Evolutionary conservation across 1,284 basidiomycete species (phyloP), one percentile per base, ranked within the genome.

Genomic region (Bjerkandera adusta): DNA sequence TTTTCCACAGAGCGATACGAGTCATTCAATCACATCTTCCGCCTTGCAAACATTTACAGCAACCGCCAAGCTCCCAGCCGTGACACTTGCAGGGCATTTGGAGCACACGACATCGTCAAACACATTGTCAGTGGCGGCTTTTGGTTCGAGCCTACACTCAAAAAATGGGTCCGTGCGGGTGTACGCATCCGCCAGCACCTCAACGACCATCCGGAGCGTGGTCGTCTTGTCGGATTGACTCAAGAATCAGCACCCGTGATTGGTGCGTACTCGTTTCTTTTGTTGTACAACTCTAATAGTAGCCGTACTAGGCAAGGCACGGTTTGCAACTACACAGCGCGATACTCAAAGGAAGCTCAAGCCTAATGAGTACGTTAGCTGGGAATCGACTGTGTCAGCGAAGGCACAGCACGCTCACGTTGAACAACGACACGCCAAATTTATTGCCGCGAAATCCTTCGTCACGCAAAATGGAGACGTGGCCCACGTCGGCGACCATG

Each of bases 1-100:
- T 57, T 54, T 36, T 58, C 57, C 1, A 58, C 57, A 1, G 55
- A 58, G 36, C 51, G 55, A 7, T 58, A 58, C 16, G 53, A 58
- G 42, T 45, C 49, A 0, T 58, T 56, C 47, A 58, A 58, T 25
- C 53, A 50, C 16, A 41, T 57, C 3, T 58, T 58, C 40, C 43
- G 53, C 0, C 43, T 57, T 3, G 47, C 38, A 11, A 55, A 49
- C 2, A 55, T 58, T 18, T 45, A 51, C 36, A 58, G 55, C 44
- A 58, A 58, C 36, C 46, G 50, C 0, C 57, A 58, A 33, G 49
- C 55, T 1, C 57, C 57, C 1, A 58, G 57, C 29, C 53, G 53
- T 0, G 57, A 58, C 24, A 52, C 49, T 15, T 46, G 42, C 1
- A 37, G 1, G 1, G 25, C 49, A 3, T 56, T 58, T 30, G 57